Conservation (phyloP, 2,329 filamentous ascomycete species). For the Fusarium palustre region DNA sequence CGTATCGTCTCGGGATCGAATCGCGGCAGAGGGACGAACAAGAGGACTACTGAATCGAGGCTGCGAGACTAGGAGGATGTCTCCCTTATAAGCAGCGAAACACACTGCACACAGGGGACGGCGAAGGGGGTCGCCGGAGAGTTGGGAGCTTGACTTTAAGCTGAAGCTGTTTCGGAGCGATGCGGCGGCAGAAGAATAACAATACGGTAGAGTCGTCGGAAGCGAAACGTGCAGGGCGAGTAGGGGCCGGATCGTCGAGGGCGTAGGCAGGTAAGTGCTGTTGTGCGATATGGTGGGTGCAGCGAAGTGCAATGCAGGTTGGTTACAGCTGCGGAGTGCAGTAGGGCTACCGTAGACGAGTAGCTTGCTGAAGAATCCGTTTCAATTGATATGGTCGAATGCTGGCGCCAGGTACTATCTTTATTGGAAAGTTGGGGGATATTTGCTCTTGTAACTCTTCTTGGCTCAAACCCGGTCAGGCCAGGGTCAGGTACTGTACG, state of each 20-base stretch:
- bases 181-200: slow-evolving; percentile 2
- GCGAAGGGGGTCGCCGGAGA: background rate
- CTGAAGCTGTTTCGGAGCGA: slow-evolving; percentile 30
- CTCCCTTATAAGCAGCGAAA: slow-evolving; percentile 29
- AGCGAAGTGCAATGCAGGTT: slow-evolving; percentile 12
- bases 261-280: slow-evolving; percentile 13
- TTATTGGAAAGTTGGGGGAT: slow-evolving; percentile 26
- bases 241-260: slow-evolving; percentile 29
- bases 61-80: slow-evolving; percentile 29
- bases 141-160: slow-evolving; percentile 21
- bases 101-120: slow-evolving; percentile 23
- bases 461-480: slow-evolving; percentile 31
- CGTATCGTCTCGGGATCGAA: slow-evolving; percentile 47
- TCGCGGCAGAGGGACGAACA: slow-evolving; percentile 25
- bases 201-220: slow-evolving; percentile 10
- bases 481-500: slow-evolving; percentile 15
- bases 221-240: slow-evolving; percentile 18
- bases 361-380: slow-evolving; percentile 34
- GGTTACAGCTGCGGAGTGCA: slow-evolving; percentile 7
- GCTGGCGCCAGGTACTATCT: slow-evolving; percentile 22
- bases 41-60: slow-evolving; percentile 22
- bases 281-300: slow-evolving; percentile 5
- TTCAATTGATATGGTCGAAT: slow-evolving; percentile 28
- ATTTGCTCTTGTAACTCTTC: slow-evolving; percentile 32
- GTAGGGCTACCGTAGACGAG: slow-evolving; percentile 19